Evolutionary conservation across 441 rosid genomes (phyloP).

Genomic region (Croton laevigatus): DNA sequence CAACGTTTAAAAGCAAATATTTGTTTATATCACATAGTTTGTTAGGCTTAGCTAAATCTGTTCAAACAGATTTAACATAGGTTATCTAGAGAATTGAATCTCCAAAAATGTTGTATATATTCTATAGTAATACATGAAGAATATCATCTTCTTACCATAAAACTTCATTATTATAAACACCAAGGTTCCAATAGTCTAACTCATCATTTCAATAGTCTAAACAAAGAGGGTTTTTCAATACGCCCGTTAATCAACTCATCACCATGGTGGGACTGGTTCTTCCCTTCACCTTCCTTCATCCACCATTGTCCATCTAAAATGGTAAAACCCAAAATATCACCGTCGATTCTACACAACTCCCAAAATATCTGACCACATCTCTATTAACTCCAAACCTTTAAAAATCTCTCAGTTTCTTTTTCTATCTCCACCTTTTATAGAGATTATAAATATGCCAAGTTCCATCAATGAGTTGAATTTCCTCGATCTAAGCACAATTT

Average conservation of each 20-base stretch:
- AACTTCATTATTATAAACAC: too few relatives aligned
- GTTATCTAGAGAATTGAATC: too few relatives aligned
- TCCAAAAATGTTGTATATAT: too few relatives aligned
- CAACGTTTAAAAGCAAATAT: too few relatives aligned
- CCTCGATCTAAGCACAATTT: conserved; percentile 13
- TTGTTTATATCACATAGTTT: too few relatives aligned
- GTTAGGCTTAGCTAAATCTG: too few relatives aligned
- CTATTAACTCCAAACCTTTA: conserved; percentile 19
- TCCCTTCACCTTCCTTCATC: conserved; percentile 56
- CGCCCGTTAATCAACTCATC: conserved; percentile 36
- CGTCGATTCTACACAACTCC: conserved; percentile 41
- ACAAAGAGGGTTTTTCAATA: not conserved
- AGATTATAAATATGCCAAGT: conserved; percentile 28
- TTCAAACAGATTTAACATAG: too few relatives aligned
- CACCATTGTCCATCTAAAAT: conserved; percentile 24
- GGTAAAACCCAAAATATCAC: conserved; percentile 27
- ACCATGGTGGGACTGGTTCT: conserved; percentile 50
- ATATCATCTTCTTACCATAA: too few relatives aligned
- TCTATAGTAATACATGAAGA: too few relatives aligned
- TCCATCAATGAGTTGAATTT: conserved; percentile 36
- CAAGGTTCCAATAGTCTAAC: too few relatives aligned
- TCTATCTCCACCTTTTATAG: conserved; percentile 18
- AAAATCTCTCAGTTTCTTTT: conserved; percentile 22
- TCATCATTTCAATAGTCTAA: too few relatives aligned
- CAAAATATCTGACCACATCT: conserved; percentile 21